Base-by-base conservation (phyloP, 306 rosid species). In the Mimosa pudica region DNA sequence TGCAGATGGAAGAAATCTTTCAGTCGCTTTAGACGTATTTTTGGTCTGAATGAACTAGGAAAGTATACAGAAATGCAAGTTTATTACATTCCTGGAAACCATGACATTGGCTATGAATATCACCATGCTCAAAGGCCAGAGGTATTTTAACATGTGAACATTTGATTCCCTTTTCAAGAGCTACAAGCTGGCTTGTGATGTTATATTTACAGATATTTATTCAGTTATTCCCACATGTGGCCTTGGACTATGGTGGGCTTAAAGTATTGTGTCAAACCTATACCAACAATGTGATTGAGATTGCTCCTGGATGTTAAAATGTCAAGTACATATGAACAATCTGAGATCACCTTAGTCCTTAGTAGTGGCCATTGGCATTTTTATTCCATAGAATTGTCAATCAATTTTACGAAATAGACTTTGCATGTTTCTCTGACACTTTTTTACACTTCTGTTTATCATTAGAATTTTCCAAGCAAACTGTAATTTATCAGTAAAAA, bases 21-120 rank as follows among this genome's bases (percentile, higher is more conserved):
- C 32, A 85, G 72, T 83, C 94, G 98, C 62, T 85, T 93, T 49
- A 87, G 77, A 54, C 93, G 89, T 84, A 89, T 91, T 30, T 88
- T 93, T 86, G 86, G 87, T 54, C 82, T 88, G 86, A 82, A 87
- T 61, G 76, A 67, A 57, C 90, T 76, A 78, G 86, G 89, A 76
- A 86, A 74, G 75, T 83, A 84, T 81, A 44, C 67, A 51, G 82
- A 86, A 69, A 81, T 75, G 63, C 82, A 71, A 70, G 94, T 87
- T 77, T 81, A 86, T 87, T 82, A 80, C 84, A 70, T 93, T 62
- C 79, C 95, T 33, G 98, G 98, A 76, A 93, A 93, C 87, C 98
- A 91, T 86, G 97, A 93, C 81, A 84, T 91, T 78, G 98, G 98
- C 72, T 91, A 91, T 81, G 94, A 73, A 85, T 73, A 60, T 86